These are phyloP conservation scores for Boletus vinaceobasis DNA, from an alignment of 768 basidiomycete species.

Conservation along the genomic window DNA sequence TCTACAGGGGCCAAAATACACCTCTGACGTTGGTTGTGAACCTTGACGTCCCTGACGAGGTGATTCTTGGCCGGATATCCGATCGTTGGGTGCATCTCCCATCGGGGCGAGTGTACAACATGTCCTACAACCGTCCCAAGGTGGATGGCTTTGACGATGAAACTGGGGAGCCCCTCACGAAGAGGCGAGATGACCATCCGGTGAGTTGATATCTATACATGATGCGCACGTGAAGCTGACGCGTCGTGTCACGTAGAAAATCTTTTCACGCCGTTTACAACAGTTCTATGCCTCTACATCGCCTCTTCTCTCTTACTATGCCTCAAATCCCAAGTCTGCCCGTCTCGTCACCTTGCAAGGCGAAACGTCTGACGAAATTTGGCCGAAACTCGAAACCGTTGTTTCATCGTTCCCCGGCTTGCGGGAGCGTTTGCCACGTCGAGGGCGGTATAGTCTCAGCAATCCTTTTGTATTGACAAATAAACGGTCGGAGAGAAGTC, in stretches of 20 bases:
- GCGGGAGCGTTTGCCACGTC: conserved; percentile 47
- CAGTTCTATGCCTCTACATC: conserved; percentile 79
- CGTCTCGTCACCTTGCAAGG: conserved; percentile 61
- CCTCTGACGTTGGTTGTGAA: conserved; percentile 82
- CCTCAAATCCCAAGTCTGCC: conserved; percentile 37
- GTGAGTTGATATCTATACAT: conserved; percentile 43
- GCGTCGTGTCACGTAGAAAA: conserved; percentile 48
- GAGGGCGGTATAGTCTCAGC: conserved; percentile 50
- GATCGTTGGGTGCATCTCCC: conserved; percentile 88
- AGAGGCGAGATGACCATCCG: conserved; percentile 86
- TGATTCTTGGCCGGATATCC: conserved; percentile 82
- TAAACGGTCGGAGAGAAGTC: conserved; percentile 8
- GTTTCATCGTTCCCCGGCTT: conserved; percentile 59
- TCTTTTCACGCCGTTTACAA: conserved; percentile 70
- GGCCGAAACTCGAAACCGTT: conserved; percentile 72
- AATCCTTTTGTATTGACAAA: conserved; percentile 46
- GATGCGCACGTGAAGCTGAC: conserved; percentile 3
- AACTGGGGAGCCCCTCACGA: conserved; percentile 85
- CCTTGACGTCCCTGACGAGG: conserved; percentile 82
- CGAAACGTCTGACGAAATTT: conserved; percentile 82
- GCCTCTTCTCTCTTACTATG: conserved; percentile 75
- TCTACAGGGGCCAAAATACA: conserved; percentile 51
- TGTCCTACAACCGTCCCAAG: conserved; percentile 81
- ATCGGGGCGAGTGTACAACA: conserved; percentile 88
- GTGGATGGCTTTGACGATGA: conserved; percentile 78